Conservation (phyloP, 1,284 basidiomycete genomes). For the Fomes fomentarius region DNA sequence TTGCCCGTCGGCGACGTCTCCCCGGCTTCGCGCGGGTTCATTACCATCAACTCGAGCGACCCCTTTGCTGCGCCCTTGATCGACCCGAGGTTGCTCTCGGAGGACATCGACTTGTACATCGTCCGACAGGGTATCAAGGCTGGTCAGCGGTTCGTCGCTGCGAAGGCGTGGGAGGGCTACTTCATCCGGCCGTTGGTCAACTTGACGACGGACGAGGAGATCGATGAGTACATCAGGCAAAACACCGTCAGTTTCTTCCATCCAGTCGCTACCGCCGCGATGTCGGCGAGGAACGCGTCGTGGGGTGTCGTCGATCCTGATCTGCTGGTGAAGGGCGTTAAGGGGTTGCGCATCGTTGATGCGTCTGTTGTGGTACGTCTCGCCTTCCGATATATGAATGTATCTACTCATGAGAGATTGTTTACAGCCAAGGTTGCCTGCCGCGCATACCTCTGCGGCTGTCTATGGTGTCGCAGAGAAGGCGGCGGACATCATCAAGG, state of each 20-base stretch:
- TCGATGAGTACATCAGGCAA: slow-evolving; percentile 11
- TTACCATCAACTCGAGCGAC: slow-evolving; percentile 29
- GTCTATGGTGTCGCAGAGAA: slow-evolving; percentile 4
- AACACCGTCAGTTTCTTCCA: slow-evolving; percentile 2
- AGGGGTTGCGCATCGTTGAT: slow-evolving; percentile 24
- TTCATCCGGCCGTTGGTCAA: slow-evolving; percentile 28
- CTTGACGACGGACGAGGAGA: slow-evolving; percentile 22
- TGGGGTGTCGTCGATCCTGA: slow-evolving; percentile 26
- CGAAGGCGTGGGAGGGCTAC: slow-evolving; percentile 39
- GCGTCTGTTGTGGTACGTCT: neutral
- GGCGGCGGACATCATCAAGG: slow-evolving; percentile 5
- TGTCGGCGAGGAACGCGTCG: slow-evolving; percentile 17
- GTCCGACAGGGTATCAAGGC: slow-evolving; percentile 38
- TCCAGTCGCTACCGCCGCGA: slow-evolving; percentile 20
- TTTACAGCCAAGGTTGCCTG: slow-evolving; percentile 1
- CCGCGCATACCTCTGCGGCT: slow-evolving; percentile 2
- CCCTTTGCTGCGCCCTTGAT: slow-evolving; percentile 44
- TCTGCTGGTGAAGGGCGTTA: slow-evolving; percentile 23
- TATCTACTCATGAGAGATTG: neutral
- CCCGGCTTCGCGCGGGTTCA: slow-evolving; percentile 25
- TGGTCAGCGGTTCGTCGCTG: slow-evolving; percentile 34
- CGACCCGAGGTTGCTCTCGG: slow-evolving; percentile 37
- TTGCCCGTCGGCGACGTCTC: slow-evolving; percentile 25
- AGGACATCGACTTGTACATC: slow-evolving; percentile 40
- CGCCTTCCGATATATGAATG: neutral